phyloP scores from a whole-genome alignment of 2,329 filamentous ascomycete species.

The Calonectria naviculata region DNA sequence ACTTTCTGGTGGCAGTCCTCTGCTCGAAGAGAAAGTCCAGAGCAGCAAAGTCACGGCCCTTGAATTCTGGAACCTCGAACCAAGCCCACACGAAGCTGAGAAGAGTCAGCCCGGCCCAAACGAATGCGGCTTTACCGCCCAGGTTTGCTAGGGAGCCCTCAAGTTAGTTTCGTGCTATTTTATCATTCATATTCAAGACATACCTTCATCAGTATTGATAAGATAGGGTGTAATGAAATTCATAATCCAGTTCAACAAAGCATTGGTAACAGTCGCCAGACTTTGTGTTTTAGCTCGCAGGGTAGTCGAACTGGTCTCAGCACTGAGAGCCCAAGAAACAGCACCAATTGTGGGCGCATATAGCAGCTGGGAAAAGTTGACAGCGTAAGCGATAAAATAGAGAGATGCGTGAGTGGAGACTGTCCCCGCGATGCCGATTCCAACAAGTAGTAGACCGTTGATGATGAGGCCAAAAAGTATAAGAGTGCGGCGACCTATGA shows the following conservation, averaged over 20 bases:
- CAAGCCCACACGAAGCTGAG: slow-evolving; percentile 1
- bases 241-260: not conserved
- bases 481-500: slow-evolving; percentile 1
- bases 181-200: not conserved
- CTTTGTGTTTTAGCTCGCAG: slow-evolving; percentile 4
- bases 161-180: too few species aligned
- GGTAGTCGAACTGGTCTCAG: not conserved
- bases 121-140: slow-evolving; percentile 1
- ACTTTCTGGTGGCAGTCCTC: not conserved
- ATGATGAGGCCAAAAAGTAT: not conserved
- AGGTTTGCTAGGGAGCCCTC: not conserved
- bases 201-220: slow-evolving; percentile 8
- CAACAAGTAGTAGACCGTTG: not conserved
- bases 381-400: not conserved
- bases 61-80: slow-evolving; percentile 8
- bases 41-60: not conserved
- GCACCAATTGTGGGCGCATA: slow-evolving; percentile 9
- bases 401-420: not conserved
- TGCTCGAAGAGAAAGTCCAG: not conserved
- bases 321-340: not conserved
- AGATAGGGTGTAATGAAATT: slow-evolving; percentile 9
- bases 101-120: not conserved
- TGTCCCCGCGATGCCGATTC: slow-evolving; percentile 2
- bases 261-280: slow-evolving; percentile 3
- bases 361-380: slow-evolving; percentile 1